phyloP scores from a whole-genome alignment of 2,329 filamentous ascomycete species.

The Dryadomyces quercivorus region DNA sequence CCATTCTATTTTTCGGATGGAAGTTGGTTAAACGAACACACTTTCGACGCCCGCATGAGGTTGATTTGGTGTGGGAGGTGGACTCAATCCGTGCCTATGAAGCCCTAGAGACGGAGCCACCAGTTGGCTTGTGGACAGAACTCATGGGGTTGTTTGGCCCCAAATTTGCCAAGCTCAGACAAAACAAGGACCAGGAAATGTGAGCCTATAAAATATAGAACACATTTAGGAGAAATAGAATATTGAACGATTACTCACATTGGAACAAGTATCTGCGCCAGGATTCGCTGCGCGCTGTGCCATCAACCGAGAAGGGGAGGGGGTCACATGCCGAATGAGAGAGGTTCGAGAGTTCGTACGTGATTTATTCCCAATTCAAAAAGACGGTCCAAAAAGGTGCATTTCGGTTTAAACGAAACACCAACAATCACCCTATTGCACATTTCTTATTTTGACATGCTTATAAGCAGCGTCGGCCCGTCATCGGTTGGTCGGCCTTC shows the following conservation, averaged over 20 bases:
- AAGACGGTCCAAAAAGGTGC: too few relatives aligned
- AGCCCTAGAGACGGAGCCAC: slow-evolving; percentile 8
- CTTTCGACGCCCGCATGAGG: slow-evolving; percentile 12
- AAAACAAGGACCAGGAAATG: background rate
- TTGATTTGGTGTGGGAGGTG: slow-evolving; percentile 16
- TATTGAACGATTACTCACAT: background rate
- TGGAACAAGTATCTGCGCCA: background rate
- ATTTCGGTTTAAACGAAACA: too few relatives aligned
- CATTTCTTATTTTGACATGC: background rate
- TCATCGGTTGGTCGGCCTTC: background rate
- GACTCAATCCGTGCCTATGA: slow-evolving; percentile 25
- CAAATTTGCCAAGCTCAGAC: background rate
- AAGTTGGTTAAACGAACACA: slow-evolving; percentile 51
- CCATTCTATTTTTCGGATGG: slow-evolving; percentile 45
- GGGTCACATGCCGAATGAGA: too few relatives aligned
- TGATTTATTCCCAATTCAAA: too few relatives aligned
- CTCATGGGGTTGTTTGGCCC: slow-evolving; percentile 4
- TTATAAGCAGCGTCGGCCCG: background rate
- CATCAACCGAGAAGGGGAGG: too few relatives aligned
- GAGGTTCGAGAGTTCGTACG: too few relatives aligned
- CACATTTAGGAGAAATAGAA: background rate
- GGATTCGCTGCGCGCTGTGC: too few relatives aligned
- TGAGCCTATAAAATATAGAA: background rate
- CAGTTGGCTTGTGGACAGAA: slow-evolving; percentile 8
- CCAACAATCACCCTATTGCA: background rate